A percentile compares a stretch with the other conserved stretches of the same genome.
These are phyloP conservation scores for Cystobasidiopsis lactophilus DNA, from an alignment of 768 basidiomycete species.

Conservation along the genomic window DNA sequence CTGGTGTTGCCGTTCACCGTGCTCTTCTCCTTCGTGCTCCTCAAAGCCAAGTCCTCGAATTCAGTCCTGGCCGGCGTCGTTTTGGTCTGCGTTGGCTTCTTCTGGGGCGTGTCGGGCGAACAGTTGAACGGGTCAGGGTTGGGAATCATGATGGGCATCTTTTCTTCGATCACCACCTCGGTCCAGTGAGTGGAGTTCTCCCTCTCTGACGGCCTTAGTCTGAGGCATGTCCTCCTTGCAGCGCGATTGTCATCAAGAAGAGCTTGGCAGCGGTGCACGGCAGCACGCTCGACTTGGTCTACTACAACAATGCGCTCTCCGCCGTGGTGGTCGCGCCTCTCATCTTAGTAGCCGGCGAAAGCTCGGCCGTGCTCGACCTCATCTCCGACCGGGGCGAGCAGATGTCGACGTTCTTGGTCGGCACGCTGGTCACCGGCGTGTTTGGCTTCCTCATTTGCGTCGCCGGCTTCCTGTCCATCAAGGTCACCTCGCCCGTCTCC, in stretches of 20 bases:
- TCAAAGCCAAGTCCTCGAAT: constrained; percentile 52
- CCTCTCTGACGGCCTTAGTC: too few species aligned
- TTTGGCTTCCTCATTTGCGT: constrained; percentile 89
- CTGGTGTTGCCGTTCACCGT: constrained; percentile 87
- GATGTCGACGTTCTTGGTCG: constrained; percentile 20
- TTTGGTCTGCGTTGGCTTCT: constrained; percentile 77
- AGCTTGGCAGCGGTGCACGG: constrained; percentile 56
- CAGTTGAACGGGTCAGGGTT: constrained; percentile 33
- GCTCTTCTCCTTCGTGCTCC: constrained; percentile 54
- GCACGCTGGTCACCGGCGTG: constrained; percentile 31
- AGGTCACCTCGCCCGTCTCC: constrained; percentile 90
- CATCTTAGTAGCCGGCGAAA: constrained; percentile 53
- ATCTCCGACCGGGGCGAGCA: constrained; percentile 29
- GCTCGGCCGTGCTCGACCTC: constrained; percentile 39
- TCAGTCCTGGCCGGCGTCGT: constrained; percentile 52
- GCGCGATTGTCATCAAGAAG: constrained; percentile 77
- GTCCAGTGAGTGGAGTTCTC: constrained; percentile 30
- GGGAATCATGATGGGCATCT: constrained; percentile 60
- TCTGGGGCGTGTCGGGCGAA: constrained; percentile 29
- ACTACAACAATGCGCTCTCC: constrained; percentile 75
- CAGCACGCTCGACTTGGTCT: constrained; percentile 62
- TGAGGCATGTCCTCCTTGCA: not conserved
- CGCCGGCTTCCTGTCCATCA: constrained; percentile 78
- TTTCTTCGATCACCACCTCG: constrained; percentile 67
- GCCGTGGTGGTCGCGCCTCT: constrained; percentile 50